Evolutionary conservation across 306 rosid genomes (phyloP).

Genomic region (Quercus gilva): DNA sequence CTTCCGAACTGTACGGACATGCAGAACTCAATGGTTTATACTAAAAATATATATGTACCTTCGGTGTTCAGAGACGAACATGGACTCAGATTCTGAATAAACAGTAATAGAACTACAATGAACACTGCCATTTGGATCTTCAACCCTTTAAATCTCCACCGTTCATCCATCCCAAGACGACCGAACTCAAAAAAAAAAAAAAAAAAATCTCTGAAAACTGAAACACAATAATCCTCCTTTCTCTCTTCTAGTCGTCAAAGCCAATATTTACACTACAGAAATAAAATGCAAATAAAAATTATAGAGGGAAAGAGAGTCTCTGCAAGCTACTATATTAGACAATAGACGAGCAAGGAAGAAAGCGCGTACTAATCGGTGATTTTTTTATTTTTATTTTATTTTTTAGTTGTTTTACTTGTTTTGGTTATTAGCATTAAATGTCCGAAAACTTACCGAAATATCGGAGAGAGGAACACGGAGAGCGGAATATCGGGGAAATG

Average conservation of each 20-base stretch:
- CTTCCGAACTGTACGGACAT: not conserved
- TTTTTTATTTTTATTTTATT: not conserved
- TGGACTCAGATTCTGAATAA: slow-evolving; percentile 20
- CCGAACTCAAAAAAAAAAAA: not conserved
- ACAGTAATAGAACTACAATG: slow-evolving; percentile 19
- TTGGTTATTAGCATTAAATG: not conserved
- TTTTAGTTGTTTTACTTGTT: not conserved
- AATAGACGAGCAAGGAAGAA: slow-evolving; percentile 24
- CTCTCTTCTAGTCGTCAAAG: not conserved
- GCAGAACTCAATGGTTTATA: not conserved
- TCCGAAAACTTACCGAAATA: not conserved
- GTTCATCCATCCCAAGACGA: slow-evolving; percentile 33
- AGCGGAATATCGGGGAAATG: slow-evolving; percentile 7
- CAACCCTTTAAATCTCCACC: slow-evolving; percentile 36
- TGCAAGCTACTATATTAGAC: not conserved
- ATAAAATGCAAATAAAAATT: not conserved
- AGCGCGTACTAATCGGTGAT: slow-evolving; percentile 43
- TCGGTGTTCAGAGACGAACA: slow-evolving; percentile 43
- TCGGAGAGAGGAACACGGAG: slow-evolving; percentile 4
- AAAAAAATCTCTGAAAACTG: not conserved
- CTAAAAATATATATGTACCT: slow-evolving; percentile 26
- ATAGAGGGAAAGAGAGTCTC: not conserved
- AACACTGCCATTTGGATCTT: slow-evolving; percentile 26
- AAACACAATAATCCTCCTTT: not conserved
- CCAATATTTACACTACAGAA: not conserved